These are phyloP conservation scores for Penicillium herquei DNA, from an alignment of 495 filamentous ascomycete genomes.

Conservation along the genomic window DNA sequence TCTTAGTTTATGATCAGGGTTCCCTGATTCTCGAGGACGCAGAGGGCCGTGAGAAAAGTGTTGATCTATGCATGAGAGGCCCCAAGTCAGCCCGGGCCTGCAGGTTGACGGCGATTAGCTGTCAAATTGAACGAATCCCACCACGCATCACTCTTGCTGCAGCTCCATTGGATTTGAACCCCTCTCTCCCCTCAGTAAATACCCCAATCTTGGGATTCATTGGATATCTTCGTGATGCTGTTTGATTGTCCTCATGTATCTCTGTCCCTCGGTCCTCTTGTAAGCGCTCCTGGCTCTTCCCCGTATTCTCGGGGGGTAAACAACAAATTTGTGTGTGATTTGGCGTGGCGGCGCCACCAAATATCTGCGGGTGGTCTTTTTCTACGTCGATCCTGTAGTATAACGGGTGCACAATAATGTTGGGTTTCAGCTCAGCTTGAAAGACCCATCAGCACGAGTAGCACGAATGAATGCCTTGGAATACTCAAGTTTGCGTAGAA, in stretches of 20 bases:
- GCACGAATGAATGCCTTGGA: slow-evolving; percentile 10
- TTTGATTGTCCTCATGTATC: not conserved
- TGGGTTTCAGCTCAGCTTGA: slow-evolving; percentile 16
- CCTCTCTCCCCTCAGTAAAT: not conserved
- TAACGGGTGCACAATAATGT: not conserved
- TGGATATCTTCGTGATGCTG: not conserved
- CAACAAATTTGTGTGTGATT: not conserved
- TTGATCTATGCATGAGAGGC: slow-evolving; percentile 7
- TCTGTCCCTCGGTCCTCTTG: not conserved
- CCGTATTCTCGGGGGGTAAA: not conserved
- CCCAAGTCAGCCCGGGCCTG: not conserved
- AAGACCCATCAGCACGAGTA: slow-evolving; percentile 5
- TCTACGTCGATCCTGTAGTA: not conserved
- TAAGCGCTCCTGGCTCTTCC: not conserved
- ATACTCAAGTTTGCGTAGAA: not conserved
- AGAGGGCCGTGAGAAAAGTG: not conserved
- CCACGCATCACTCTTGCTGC: slow-evolving; percentile 4
- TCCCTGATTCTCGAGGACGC: not conserved
- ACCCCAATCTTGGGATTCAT: not conserved
- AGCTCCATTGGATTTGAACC: slow-evolving; percentile 5
- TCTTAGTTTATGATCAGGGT: not conserved
- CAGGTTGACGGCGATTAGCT: not conserved
- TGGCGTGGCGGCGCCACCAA: slow-evolving; percentile 4
- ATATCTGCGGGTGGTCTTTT: not conserved
- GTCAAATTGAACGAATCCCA: slow-evolving; percentile 13